Evolutionary conservation across 169 alveolate species (phyloP), one percentile per base, ranked within the genome.

Genomic region (Eimeria brunetti): DNA sequence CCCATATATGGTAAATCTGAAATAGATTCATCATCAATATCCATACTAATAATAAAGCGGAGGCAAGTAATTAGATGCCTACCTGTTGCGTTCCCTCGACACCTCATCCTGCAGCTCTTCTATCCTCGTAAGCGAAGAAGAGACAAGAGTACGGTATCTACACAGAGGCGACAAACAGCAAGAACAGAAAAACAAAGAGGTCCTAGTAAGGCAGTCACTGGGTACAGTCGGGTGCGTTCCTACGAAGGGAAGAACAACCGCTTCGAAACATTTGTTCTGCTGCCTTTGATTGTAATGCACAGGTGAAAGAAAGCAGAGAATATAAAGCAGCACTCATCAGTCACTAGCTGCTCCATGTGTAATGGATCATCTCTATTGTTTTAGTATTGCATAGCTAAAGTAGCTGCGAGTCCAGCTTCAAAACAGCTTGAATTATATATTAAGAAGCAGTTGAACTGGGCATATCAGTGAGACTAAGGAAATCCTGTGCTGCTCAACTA

Each of bases 61-160:
- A 75, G 16, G 60, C 24, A 44, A 33, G 24, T 22, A 71, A 36
- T 1, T 18, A 81, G 27, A 27, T 30, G 46, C 91, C 24, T 38
- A 85, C 91, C 91, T 41, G 91, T 85, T 85, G 58, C 91, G 76
- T 60, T 85, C 91, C 78, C 80, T 85, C 11, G 81, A 85, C 46
- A 85, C 91, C 27, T 85, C 91, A 46, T 85, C 91, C 41, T 85
- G 91, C 38, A 85, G 27, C 58, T 85, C 91, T 9, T 85, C 91
- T 41, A 85, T 62, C 78, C 18, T 56, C 60, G 91, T 18, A 20
- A 85, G 78, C n/a, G 91, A 85, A 22, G 60, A 36, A 18, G 91
- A 85, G 24, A 85, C 76, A 16, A 85, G 44, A 49, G 18, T 62
- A 30, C 91, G 80, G 49, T 85, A 85, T n/a, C 91, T 85, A 51